These are phyloP conservation scores for Serpula lacrymans DNA, from an alignment of 768 basidiomycete species.

Conservation along the genomic window DNA sequence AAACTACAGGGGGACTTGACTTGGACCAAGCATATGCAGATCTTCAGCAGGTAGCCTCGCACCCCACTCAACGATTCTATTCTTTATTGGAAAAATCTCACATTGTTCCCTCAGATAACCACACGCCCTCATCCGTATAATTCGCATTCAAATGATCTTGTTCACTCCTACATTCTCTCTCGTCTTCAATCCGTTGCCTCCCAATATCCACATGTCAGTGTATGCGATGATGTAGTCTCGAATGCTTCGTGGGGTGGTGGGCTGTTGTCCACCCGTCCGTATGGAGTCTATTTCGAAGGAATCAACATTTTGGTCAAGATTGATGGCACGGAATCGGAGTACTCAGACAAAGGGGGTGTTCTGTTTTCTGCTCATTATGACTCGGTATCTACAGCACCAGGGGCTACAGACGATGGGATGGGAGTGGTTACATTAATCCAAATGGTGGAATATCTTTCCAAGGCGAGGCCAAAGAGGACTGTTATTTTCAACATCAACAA, in stretches of 20 bases:
- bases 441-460: slow-evolving; percentile 53
- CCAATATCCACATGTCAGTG: slow-evolving; percentile 42
- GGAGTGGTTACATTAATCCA: slow-evolving; percentile 64
- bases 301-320: slow-evolving; percentile 67
- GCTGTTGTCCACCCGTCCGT: slow-evolving; percentile 13
- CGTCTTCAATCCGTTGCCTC: slow-evolving; percentile 48
- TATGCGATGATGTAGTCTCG: slow-evolving; percentile 48
- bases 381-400: slow-evolving; percentile 72
- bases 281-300: slow-evolving; percentile 56
- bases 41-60: slow-evolving; percentile 44
- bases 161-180: slow-evolving; percentile 55
- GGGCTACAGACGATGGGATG: slow-evolving; percentile 80
- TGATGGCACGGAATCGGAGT: slow-evolving; percentile 43
- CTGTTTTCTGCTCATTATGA: slow-evolving; percentile 83
- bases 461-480: slow-evolving; percentile 50
- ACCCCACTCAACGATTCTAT: too few species aligned
- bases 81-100: too few species aligned
- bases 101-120: slow-evolving; percentile 46
- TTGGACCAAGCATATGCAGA: slow-evolving; percentile 56
- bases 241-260: slow-evolving; percentile 45
- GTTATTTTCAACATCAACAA: slow-evolving; percentile 86
- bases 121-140: slow-evolving; percentile 73
- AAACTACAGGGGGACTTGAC: slow-evolving; percentile 41
- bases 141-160: slow-evolving; percentile 71
- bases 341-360: slow-evolving; percentile 40